Evolutionary conservation across 2,329 filamentous ascomycete genomes (phyloP), one percentile per base, ranked within the genome.

Genomic region (Ascochyta lentis): DNA sequence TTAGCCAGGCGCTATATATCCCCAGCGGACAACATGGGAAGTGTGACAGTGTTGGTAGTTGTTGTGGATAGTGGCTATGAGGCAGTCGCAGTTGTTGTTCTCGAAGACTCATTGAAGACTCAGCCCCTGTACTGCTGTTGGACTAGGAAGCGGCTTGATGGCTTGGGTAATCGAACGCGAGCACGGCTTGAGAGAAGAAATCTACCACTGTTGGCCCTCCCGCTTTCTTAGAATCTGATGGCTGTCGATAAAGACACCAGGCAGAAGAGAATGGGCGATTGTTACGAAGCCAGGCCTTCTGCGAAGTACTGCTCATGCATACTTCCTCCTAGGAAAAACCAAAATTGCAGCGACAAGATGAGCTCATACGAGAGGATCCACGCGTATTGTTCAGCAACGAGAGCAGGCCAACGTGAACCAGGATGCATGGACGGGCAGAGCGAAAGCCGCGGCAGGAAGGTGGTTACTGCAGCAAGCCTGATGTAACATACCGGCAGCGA

Each of bases 81-180:
- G n/a, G 42, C 49, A 27, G 45, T 31, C 19, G 47, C 37, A 16
- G 49, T 7, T 24, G 19, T 26, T 43, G 29, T 39, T 40, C 19
- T 19, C 19, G 19, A 19, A 19, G 19, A 19, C 19, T 19, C 19
- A 45, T 47, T n/a, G 56, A 38, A 49, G 46, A 15, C 12, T 34
- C 34, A 24, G 27, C 54, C 38, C 61, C 54, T 40, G 49, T 51
- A 23, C 67, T 71, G 44, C 49, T 51, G 56, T 74, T 74, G 54
- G 57, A 59, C 61, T 70, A 71, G 23, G 61, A 57, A 59, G 60
- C 48, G 61, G 62, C 63, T 74, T 63, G 55, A 61, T 58, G 64
- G 63, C 62, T 67, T 63, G 35, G 59, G 72, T 65, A 70, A 69
- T 40, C 51, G 49, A 63, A 68, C 65, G 65, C 65, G 61, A 64